Evolutionary conservation across 768 basidiomycete species (phyloP).

Genomic region (Holtermanniella nyarrowii): DNA sequence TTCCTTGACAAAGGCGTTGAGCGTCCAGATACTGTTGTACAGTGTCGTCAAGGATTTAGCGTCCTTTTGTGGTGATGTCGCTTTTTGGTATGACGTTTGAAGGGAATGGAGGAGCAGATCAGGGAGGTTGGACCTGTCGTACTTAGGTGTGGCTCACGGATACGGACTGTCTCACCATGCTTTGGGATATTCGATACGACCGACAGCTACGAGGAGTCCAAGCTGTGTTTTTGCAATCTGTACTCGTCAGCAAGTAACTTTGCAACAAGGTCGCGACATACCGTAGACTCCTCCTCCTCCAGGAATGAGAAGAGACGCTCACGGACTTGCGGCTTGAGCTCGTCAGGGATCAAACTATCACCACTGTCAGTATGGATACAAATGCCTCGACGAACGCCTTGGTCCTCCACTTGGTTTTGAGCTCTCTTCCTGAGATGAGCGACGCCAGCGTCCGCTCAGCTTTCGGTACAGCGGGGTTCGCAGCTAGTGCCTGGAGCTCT

Average conservation of each 20-base stretch:
- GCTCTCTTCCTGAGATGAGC: slow-evolving; percentile 33
- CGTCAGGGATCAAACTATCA: slow-evolving; percentile 31
- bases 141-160: too few relatives aligned
- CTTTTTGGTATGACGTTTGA: slow-evolving; percentile 25
- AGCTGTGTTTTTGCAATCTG: slow-evolving; percentile 39
- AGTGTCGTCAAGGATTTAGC: slow-evolving; percentile 24
- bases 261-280: slow-evolving; percentile 2
- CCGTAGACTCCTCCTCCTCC: slow-evolving; percentile 29
- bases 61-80: not conserved
- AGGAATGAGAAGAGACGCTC: slow-evolving; percentile 35
- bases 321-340: slow-evolving; percentile 30
- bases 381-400: slow-evolving; percentile 34
- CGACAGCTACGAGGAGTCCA: slow-evolving; percentile 27
- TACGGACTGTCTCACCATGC: slow-evolving; percentile 10
- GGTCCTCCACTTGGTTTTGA: slow-evolving; percentile 40
- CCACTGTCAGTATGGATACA: too few relatives aligned
- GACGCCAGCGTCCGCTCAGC: slow-evolving; percentile 31
- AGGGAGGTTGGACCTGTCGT: slow-evolving; percentile 25
- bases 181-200: slow-evolving; percentile 33
- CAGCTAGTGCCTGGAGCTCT: slow-evolving; percentile 26
- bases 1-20: slow-evolving; percentile 39
- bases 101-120: slow-evolving; percentile 32
- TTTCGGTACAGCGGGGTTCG: slow-evolving; percentile 19
- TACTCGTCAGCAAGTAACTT: not conserved
- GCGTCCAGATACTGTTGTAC: slow-evolving; percentile 37